Evolutionary conservation across 2,329 filamentous ascomycete species (phyloP), one percentile per base, ranked within the genome.

Genomic region (Dothistroma pini): DNA sequence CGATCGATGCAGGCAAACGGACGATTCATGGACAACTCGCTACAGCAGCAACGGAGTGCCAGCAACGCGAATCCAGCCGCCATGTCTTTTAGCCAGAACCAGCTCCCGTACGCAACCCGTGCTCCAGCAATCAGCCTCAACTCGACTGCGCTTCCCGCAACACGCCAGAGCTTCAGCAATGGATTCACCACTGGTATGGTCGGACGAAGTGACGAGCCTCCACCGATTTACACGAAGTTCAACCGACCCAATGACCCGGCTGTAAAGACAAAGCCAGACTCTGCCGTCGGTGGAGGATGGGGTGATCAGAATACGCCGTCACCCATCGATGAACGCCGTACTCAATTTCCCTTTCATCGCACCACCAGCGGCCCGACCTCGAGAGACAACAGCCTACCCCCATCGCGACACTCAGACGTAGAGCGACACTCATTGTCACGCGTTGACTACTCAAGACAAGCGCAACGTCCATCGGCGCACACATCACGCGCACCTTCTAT

Each of bases 371-470:
- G 76, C 53, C 75, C 77, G 19, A 72, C 77, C 3, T 81, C 83
- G n/a, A 79, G 83, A 62, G 84, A 85, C 60, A 75, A 77, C 48
- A 85, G 80, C 71, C 75, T 84, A 52, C 83, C 85, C 50, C 79
- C 84, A 1, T 85, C 85, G 38, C 79, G 83, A 53, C 81, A 84
- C 58, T 75, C 77, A 11, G 75, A 75, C 16, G n/a, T 32, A 12
- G 75, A 80, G 51, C 72, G 73, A 25, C 64, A 73, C 6, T 70
- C 72, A 34, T 77, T 73, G 54, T 57, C 61, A 11, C 59, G 56
- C 4, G 56, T 64, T 1, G 66, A 69, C 31, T 66, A 67, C 52
- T 56, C 65, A n/a, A 57, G 55, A 19, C 47, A 58, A 11, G 62
- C 66, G 14, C 66, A 70, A 35, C 61, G 64, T 10, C 53, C 56